Conservation (phyloP, 192 early-diverging fungal genomes). For the Glomus cerebriforme region DNA sequence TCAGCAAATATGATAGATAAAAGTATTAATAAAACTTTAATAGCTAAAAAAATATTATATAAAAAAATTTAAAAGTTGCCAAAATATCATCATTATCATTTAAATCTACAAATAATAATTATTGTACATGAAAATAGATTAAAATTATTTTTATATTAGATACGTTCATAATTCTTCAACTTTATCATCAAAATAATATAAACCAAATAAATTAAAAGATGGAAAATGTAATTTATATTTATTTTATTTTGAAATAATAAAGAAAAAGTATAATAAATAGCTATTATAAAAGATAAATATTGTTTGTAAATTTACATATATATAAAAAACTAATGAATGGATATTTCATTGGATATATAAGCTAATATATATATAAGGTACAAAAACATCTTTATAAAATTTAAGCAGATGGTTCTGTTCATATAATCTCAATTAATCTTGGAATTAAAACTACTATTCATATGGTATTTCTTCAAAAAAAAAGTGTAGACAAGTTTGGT, state of each 20-base stretch:
- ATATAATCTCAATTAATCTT: too few relatives aligned
- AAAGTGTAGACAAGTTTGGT: too few relatives aligned
- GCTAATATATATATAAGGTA: too few relatives aligned
- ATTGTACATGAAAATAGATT: not conserved
- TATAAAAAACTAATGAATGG: too few relatives aligned
- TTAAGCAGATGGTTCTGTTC: too few relatives aligned
- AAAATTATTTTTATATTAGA: slow-evolving; percentile 7
- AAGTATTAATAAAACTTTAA: slow-evolving; percentile 14
- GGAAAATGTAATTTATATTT: not conserved
- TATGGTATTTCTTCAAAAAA: too few relatives aligned
- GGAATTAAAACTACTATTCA: too few relatives aligned
- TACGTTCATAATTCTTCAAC: slow-evolving; percentile 12
- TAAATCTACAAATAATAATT: slow-evolving; percentile 11
- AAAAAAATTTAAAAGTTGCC: slow-evolving; percentile 18
- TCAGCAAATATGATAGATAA: not conserved
- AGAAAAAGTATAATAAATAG: slow-evolving; percentile 23
- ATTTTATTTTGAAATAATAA: slow-evolving; percentile 11
- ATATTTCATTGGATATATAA: too few relatives aligned
- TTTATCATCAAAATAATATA: slow-evolving; percentile 17
- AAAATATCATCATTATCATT: slow-evolving; percentile 10
- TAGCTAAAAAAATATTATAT: slow-evolving; percentile 12
- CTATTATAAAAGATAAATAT: slow-evolving; percentile 2
- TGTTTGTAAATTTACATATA: too few relatives aligned
- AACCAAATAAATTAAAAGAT: slow-evolving; percentile 21
- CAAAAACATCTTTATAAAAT: too few relatives aligned